Base-by-base conservation (phyloP, 768 basidiomycete species). In the Psilocybe subaeruginosa region DNA sequence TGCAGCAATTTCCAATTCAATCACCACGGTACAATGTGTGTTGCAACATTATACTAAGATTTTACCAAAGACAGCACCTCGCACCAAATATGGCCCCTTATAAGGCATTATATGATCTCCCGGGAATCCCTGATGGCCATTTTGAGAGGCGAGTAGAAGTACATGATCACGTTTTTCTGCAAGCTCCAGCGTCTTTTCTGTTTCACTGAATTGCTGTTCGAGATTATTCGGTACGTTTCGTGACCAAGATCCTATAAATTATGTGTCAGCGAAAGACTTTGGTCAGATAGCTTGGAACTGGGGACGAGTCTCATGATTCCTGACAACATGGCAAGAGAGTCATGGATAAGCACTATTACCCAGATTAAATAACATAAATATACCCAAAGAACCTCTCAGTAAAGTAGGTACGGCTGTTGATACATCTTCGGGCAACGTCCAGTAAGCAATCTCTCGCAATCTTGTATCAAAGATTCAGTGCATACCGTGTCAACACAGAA, bases 351-450 rank as follows among this genome's bases (percentile, higher is more conserved):
- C 43, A 11, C 49, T 3, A 49, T 12, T 7, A 46, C 16, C 19
- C 17, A 16, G 19, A 56, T 23, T 23, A 16, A 12, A 19, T 5
- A 35, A 23, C 8, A 23, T 41, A 29, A n/a, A 69, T 75, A 39
- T 59, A 79, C 78, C 76, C 77, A 45, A 78, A 79, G 63, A 79
- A 79, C 8, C 74, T 72, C 59, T 76, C 74, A 4, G 76, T 73
- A 58, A 79, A 78, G 63, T 71, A 76, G 7, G 70, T 67, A 11
- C 78, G 71, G 4, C 76, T 76, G 49, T 73, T 67, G 49, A 79
- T 77, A 47, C 78, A 79, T 35, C 78, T 79, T 43, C 27, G 9
- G 53, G 66, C 54, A 11, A 52, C 57, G 9, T 58, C 17, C 12
- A 39, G 27, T 43, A 27, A 4, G 27, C 33, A 41, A 33, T 8